Percentiles rank a stretch among this genome's conserved stretches.
phyloP scores from a whole-genome alignment of 306 rosid species.

The Spatholobus suberectus region DNA sequence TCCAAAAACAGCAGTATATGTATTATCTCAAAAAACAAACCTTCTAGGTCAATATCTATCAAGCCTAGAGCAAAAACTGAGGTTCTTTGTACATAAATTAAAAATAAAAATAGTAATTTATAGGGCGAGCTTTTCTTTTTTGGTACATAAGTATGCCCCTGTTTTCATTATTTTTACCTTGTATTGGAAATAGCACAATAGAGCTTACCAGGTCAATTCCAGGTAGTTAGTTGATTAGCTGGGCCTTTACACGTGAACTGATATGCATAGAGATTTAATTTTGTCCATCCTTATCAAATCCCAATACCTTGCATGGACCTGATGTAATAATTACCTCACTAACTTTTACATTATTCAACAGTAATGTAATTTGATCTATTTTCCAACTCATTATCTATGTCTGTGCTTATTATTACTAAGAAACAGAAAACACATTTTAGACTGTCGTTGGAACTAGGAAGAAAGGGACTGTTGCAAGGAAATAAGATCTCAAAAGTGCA shows the following conservation, averaged over 20 bases:
- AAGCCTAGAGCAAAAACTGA: conserved; percentile 27
- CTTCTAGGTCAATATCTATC: conserved; percentile 50
- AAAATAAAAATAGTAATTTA: background rate
- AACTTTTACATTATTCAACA: conserved; percentile 28
- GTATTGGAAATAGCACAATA: conserved; percentile 34
- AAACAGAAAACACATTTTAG: conserved; percentile 47
- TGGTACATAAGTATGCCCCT: conserved; percentile 1
- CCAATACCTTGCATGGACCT: conserved; percentile 59
- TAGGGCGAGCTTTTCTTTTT: background rate
- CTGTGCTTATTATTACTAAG: conserved; percentile 36
- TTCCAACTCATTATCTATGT: background rate
- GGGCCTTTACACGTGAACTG: conserved; percentile 58
- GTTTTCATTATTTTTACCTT: conserved; percentile 21
- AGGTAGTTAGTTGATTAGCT: conserved; percentile 49
- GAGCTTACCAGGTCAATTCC: conserved; percentile 54
- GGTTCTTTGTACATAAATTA: conserved; percentile 1
- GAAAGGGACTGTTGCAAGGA: conserved; percentile 70
- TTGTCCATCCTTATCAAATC: conserved; percentile 52
- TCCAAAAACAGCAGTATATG: conserved; percentile 18
- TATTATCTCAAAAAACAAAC: conserved; percentile 28
- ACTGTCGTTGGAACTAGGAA: conserved; percentile 63
- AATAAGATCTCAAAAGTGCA: conserved; percentile 56
- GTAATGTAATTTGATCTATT: background rate
- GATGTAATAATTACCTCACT: conserved; percentile 65
- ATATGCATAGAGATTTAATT: conserved; percentile 47